Percentiles rank a stretch among this genome's conserved stretches.
Evolutionary conservation across 1,284 basidiomycete genomes (phyloP).

Genomic region (Puccinia coronata): DNA sequence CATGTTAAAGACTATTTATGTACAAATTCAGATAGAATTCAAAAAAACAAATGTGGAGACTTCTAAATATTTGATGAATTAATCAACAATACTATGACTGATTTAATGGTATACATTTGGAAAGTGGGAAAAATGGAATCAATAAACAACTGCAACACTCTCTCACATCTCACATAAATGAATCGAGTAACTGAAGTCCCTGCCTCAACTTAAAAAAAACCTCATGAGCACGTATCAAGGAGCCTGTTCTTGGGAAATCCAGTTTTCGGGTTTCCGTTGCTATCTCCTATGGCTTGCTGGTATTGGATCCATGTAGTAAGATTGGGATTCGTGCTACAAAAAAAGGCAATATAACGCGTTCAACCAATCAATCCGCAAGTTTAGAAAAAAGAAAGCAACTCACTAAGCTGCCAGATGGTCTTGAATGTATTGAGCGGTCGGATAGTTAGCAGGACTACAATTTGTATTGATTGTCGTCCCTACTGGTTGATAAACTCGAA

Average conservation of each 20-base stretch:
- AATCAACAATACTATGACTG: neutral
- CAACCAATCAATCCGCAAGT: neutral
- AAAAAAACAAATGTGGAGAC: too few relatives aligned
- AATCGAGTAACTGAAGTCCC: too few relatives aligned
- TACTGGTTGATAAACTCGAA: slow-evolving; percentile 51
- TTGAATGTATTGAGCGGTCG: slow-evolving; percentile 72
- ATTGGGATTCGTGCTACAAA: slow-evolving; percentile 59
- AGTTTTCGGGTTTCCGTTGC: slow-evolving; percentile 35
- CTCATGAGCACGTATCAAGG: slow-evolving; percentile 36
- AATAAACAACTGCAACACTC: neutral
- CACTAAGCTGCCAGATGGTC: slow-evolving; percentile 46
- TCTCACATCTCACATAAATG: neutral
- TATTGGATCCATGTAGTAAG: slow-evolving; percentile 59
- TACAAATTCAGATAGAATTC: too few relatives aligned
- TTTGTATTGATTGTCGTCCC: slow-evolving; percentile 69
- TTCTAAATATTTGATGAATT: too few relatives aligned
- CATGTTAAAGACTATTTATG: too few relatives aligned
- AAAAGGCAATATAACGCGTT: neutral
- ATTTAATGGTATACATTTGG: neutral
- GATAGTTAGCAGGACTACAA: slow-evolving; percentile 76
- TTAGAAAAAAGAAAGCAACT: neutral
- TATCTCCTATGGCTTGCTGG: slow-evolving; percentile 37
- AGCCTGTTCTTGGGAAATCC: slow-evolving; percentile 49
- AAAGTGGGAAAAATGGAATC: neutral
- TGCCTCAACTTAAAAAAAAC: neutral